Conservation (phyloP, 2,329 filamentous ascomycete genomes). For the Monosporascus sp. region DNA sequence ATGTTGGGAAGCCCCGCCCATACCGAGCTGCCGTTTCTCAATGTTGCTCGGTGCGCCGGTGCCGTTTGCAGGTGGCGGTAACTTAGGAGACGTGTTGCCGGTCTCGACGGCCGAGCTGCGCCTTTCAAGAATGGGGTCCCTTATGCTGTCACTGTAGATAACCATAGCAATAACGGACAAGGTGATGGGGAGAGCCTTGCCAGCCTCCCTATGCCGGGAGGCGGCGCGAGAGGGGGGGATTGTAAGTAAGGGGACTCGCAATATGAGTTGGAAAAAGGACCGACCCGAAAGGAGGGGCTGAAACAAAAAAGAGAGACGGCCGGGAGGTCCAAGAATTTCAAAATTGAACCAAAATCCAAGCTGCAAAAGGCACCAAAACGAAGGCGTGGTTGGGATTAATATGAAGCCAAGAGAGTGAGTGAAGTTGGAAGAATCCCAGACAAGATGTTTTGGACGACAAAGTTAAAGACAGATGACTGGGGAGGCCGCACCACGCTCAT, state of each 20-base stretch:
- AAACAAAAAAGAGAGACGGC: conserved; percentile 4
- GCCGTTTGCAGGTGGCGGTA: neutral
- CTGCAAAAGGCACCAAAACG: conserved; percentile 21
- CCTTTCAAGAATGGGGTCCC: neutral
- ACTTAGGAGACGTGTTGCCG: neutral
- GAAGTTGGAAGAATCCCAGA: conserved; percentile 4
- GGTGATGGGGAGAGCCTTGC: neutral
- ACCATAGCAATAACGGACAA: neutral
- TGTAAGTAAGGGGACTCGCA: neutral
- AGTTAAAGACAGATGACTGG: too few species aligned
- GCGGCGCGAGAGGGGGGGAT: neutral
- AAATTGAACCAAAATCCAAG: conserved; percentile 23
- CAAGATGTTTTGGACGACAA: neutral
- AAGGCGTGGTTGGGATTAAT: neutral
- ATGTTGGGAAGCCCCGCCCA: neutral
- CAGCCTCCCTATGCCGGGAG: neutral
- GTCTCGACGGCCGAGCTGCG: neutral
- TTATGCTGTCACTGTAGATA: neutral
- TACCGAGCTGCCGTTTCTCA: neutral
- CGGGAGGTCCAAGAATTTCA: conserved; percentile 11
- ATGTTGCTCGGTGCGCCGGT: neutral
- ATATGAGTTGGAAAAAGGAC: neutral
- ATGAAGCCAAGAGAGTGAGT: neutral
- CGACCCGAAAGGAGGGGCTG: neutral
- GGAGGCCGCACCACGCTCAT: too few species aligned